Evolutionary conservation across 179 eudicot species (phyloP), one percentile per base, ranked within the genome.

Genomic region (Patellifolia procumbens): DNA sequence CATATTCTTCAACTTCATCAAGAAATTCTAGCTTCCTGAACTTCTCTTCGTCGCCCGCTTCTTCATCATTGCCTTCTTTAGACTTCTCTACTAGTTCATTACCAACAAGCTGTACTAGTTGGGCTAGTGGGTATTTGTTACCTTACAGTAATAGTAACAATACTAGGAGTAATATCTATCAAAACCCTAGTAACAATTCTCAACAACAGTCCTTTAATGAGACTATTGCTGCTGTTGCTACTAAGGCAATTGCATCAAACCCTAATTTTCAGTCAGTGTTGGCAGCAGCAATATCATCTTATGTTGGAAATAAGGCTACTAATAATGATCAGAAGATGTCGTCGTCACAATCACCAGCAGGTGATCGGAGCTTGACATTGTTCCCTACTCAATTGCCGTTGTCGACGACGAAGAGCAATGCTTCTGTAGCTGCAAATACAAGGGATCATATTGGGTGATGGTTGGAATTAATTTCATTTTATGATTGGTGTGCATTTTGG

Each of bases 231-330:
- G 79, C 84, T 28, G 74, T 70, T 22, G 81, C 84, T 20, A 91
- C 93, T 31, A 91, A 86, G 84, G 97, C 86, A 5, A 87, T 91
- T 45, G 85, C 89, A 0, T 81, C 92, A 19, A 88, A 91, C 82
- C 97, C 97, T 2, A 90, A 86, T 62, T 87, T 91, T 66, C 89
- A 83, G 34, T 88, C 94, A 32, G 92, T 81, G 37, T 75, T 91
- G 37, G 92, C 88, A 8, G 91, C 92, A 24, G 92, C 90, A 2
- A 83, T 91, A 52, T 87, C 97, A 11, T 77, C 90, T 0, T 83
- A 88, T 81, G 91, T 87, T 7, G 86, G 78, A 53, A 80, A 76
- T 43, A 81, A 70, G 69, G 49, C 49, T 46, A 80, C 73, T 5
- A 78, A 78, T 17, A 80, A 67, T 29, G 65, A 72, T 59, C 68